Percentiles rank a stretch among this genome's conserved stretches.
Conservation (phyloP, 1,139 yeast species). For the Geotrichum fermentans region DNA sequence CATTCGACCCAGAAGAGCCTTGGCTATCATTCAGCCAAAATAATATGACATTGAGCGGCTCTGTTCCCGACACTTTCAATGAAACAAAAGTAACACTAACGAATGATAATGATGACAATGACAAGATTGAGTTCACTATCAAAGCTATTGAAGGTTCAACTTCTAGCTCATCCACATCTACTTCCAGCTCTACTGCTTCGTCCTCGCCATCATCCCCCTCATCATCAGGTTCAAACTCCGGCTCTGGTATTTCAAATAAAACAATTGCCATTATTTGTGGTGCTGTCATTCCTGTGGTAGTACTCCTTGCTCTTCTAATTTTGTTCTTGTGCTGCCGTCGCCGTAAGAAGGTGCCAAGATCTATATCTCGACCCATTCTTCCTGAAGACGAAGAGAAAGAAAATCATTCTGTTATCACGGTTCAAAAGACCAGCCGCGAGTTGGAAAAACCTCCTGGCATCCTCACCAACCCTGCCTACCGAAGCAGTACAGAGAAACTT, state of each 20-base stretch:
- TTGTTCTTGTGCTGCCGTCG: constrained; percentile 46
- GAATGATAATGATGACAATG: constrained; percentile 28
- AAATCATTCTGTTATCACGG: no score
- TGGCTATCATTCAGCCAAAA: constrained; percentile 15
- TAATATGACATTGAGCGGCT: constrained; percentile 17
- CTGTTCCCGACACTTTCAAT: constrained; percentile 12
- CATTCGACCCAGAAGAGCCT: constrained; percentile 6
- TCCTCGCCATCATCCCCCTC: constrained; percentile 24
- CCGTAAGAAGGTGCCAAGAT: constrained; percentile 31
- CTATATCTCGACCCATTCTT: constrained; percentile 30
- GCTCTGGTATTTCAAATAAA: constrained; percentile 36
- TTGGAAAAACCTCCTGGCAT: constrained; percentile 20
- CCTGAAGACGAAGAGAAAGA: constrained; percentile 24
- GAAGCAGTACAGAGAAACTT: constrained; percentile 5
- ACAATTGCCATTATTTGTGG: constrained; percentile 82
- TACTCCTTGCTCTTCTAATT: constrained; percentile 48
- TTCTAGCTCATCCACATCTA: constrained; percentile 23
- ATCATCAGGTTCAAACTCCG: constrained; percentile 24
- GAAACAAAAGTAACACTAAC: constrained; percentile 30
- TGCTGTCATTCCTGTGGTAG: constrained; percentile 67
- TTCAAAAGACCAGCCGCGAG: no score
- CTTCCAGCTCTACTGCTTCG: constrained; percentile 24
- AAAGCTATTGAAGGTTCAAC: constrained; percentile 25
- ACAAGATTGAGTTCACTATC: constrained; percentile 40
- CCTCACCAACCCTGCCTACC: constrained; percentile 33